phyloP scores from a whole-genome alignment of 371 early-diverging fungal genomes.

The Rhizopus microsporus region DNA sequence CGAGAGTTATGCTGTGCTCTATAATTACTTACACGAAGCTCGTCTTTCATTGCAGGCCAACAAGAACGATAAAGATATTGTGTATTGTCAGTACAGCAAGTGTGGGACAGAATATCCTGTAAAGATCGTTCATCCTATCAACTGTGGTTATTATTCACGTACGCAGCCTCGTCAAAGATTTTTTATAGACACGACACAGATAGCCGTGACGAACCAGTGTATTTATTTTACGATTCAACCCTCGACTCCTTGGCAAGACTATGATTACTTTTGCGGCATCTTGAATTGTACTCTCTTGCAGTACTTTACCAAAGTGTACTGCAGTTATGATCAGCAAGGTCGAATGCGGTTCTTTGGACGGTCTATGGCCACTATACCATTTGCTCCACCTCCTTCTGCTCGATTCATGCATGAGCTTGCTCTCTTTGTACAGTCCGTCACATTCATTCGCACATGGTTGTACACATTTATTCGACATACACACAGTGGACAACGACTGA shows the following conservation, averaged over 20 bases:
- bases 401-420: constrained; percentile 20
- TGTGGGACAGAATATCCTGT: constrained; percentile 55
- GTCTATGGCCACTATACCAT: constrained; percentile 66
- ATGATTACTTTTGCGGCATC: constrained; percentile 53
- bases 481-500: constrained; percentile 9
- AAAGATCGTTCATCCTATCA: constrained; percentile 68
- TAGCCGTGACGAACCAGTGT: constrained; percentile 60
- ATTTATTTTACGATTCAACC: constrained; percentile 58
- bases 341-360: constrained; percentile 64
- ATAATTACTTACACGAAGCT: constrained; percentile 47
- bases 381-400: constrained; percentile 39
- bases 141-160: constrained; percentile 64
- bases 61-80: constrained; percentile 44
- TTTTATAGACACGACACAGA: constrained; percentile 47
- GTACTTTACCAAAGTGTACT: constrained; percentile 53
- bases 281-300: constrained; percentile 61
- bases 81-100: constrained; percentile 58
- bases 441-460: constrained; percentile 19
- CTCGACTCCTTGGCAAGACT: constrained; percentile 23
- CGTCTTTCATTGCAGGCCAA: constrained; percentile 42
- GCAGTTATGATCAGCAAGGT: constrained; percentile 66
- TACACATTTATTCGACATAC: constrained; percentile 21
- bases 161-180: constrained; percentile 63
- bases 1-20: constrained; percentile 23
- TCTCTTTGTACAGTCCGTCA: constrained; percentile 23